Conservation (phyloP, 2,329 filamentous ascomycete genomes). For the Phialocephala subalpina region DNA sequence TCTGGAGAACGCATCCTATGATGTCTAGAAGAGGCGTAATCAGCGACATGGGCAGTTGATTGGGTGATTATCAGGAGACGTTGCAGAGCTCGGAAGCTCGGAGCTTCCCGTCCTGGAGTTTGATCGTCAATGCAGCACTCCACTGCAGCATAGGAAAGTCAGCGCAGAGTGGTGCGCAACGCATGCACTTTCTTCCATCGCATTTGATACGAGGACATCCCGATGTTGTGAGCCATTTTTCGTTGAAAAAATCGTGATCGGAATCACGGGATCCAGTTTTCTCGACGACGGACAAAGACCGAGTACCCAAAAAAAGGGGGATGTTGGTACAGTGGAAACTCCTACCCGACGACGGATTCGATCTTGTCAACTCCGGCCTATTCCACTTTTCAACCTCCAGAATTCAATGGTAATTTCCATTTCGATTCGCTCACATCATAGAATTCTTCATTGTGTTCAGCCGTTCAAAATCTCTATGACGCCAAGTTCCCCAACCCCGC, state of each 20-base stretch:
- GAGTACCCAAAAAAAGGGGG: background rate
- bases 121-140: background rate
- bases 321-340: background rate
- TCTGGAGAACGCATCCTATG: background rate
- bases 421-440: background rate
- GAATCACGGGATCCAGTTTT: constrained; percentile 1
- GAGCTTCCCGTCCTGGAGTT: background rate
- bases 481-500: background rate
- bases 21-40: background rate
- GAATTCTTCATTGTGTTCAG: background rate
- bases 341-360: background rate
- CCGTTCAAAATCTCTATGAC: background rate
- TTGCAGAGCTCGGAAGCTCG: background rate
- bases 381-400: background rate
- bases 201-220: background rate
- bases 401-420: too few relatives aligned
- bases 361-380: background rate
- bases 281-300: background rate
- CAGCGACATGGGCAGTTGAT: constrained; percentile 4
- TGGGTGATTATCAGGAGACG: constrained; percentile 3
- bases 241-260: background rate
- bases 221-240: background rate
- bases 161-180: background rate
- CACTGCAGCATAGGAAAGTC: background rate
- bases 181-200: background rate